A percentile compares a stretch with the other conserved stretches of the same genome.
These are phyloP conservation scores for Xylariaceae sp. DNA, from an alignment of 2,329 filamentous ascomycete species.

Conservation along the genomic window DNA sequence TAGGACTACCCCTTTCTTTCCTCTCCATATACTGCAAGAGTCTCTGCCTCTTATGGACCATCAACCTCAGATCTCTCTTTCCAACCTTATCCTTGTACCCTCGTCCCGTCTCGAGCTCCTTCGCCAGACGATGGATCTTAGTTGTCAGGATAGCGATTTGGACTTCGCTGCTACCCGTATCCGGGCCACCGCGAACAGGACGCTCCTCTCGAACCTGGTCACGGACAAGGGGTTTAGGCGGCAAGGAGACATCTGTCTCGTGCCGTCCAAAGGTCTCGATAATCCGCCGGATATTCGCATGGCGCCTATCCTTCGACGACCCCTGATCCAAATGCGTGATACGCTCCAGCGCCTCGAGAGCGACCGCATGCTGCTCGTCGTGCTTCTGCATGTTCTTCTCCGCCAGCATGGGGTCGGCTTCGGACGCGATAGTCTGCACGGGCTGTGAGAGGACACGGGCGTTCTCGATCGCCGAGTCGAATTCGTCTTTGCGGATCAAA, in stretches of 20 bases:
- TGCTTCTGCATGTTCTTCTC: constrained; percentile 39
- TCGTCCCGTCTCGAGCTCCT: constrained; percentile 61
- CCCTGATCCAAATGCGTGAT: constrained; percentile 76
- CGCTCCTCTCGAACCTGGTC: constrained; percentile 39
- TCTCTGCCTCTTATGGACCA: constrained; percentile 88
- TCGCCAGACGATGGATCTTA: constrained; percentile 80
- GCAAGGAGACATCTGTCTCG: constrained; percentile 70
- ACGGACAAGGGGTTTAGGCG: constrained; percentile 52
- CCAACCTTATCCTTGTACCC: constrained; percentile 89
- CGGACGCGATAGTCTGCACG: constrained; percentile 31
- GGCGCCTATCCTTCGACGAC: constrained; percentile 71
- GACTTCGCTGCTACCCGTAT: constrained; percentile 96
- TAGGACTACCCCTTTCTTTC: constrained; percentile 85
- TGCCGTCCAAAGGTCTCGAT: constrained; percentile 87
- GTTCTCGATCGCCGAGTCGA: constrained; percentile 61
- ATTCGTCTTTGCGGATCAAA: constrained; percentile 64
- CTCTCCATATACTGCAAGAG: constrained; percentile 78
- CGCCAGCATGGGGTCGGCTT: constrained; percentile 38
- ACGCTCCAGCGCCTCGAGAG: constrained; percentile 69
- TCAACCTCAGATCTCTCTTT: constrained; percentile 79
- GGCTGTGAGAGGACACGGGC: constrained; percentile 67
- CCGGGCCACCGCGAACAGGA: constrained; percentile 69
- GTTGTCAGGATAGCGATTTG: constrained; percentile 92
- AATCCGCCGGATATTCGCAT: constrained; percentile 80
- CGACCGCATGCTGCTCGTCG: constrained; percentile 58